phyloP scores from a whole-genome alignment of 768 basidiomycete species.

The Calvatia gigantea region DNA sequence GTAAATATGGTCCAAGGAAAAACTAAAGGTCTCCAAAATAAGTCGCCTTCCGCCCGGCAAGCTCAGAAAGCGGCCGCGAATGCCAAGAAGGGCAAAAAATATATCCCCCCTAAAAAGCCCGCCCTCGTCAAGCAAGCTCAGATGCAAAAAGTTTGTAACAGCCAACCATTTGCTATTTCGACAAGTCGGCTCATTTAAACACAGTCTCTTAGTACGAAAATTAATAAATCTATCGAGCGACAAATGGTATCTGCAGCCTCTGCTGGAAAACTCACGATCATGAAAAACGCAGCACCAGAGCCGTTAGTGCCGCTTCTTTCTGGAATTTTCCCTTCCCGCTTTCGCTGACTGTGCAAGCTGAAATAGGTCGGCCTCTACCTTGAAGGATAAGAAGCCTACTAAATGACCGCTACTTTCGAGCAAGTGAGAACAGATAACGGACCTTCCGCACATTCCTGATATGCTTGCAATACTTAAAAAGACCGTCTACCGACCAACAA shows the following conservation, averaged over 20 bases:
- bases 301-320: slow-evolving; percentile 24
- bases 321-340: background rate
- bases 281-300: slow-evolving; percentile 64
- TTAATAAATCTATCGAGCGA: slow-evolving; percentile 86
- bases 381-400: slow-evolving; percentile 1
- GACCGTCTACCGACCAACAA: background rate
- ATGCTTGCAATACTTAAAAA: background rate
- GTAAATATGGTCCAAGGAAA: slow-evolving; percentile 77
- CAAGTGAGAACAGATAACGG: background rate
- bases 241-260: slow-evolving; percentile 91
- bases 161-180: background rate
- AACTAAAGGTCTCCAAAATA: slow-evolving; percentile 71
- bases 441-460: too few relatives aligned
- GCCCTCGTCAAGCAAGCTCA: slow-evolving; percentile 67
- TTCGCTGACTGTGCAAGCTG: background rate
- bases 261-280: slow-evolving; percentile 86
- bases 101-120: slow-evolving; percentile 81
- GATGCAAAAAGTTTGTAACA: slow-evolving; percentile 64
- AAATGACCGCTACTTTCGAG: background rate
- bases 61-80: slow-evolving; percentile 65
- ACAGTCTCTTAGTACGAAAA: slow-evolving; percentile 84
- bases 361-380: background rate
- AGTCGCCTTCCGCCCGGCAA: slow-evolving; percentile 52
- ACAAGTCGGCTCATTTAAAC: background rate
- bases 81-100: slow-evolving; percentile 75